Evolutionary conservation across 768 basidiomycete genomes (phyloP), one percentile per base, ranked within the genome.

Genomic region (Suillus sp.): DNA sequence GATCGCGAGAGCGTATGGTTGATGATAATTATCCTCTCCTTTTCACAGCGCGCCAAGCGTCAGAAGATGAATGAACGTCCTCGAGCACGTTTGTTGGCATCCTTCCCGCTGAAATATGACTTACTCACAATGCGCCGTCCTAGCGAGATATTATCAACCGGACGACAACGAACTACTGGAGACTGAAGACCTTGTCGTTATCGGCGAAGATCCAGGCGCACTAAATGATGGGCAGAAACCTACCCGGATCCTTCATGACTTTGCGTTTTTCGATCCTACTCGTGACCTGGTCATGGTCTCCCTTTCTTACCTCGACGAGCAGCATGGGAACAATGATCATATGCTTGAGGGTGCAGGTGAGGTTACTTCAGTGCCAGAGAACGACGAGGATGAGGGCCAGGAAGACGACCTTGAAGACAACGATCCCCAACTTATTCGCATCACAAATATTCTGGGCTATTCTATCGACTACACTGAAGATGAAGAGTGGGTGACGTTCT

Each of bases 341-440:
- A 68, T 77, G 20, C 78, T 87, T 51, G 82, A 84, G 63, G 90
- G 81, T 5, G 85, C 82, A 0, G 91, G 91, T 1, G 66, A 73
- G n/a, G 83, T 84, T 1, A 67, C 71, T 13, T 78, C 86, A 0
- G 76, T 77, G 38, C 81, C 80, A 51, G 77, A 78, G 18, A 77
- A 80, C 45, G 86, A 88, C 4, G 89, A 90, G 60, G 88, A 89
- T 59, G 85, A 82, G 25, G 88, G 82, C 0, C 84, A 88, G 62
- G 85, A 88, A 37, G 87, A 85, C 53, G 83, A 73, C 6, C 64
- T 75, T 1, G 77, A 71, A 14, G 78, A 71, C 4, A 74, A 70
- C 11, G 71, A 74, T 32, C 63, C 64, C 5, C 77, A 80, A 51
- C 80, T 78, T 51, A 69, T 91, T 43, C 76, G 79, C 22, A 77